Evolutionary conservation across 768 basidiomycete species (phyloP).

Genomic region (Hypsizygus marmoreus): DNA sequence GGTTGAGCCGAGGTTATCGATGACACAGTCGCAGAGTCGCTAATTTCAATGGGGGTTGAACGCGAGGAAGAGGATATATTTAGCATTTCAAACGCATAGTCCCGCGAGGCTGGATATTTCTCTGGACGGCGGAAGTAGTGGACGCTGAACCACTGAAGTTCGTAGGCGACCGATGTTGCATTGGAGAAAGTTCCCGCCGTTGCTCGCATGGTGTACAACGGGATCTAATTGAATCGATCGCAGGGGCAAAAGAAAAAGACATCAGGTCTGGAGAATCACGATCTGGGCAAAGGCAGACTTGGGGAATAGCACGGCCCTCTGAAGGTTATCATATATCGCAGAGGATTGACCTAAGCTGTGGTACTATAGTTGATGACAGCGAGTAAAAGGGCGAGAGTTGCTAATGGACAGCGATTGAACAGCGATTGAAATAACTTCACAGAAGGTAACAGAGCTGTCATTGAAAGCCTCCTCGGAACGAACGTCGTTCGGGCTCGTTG

Average conservation of each 20-base stretch:
- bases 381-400: no score
- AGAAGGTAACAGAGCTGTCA: no score
- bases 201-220: background rate
- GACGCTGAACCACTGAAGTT: constrained; percentile 22
- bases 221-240: background rate
- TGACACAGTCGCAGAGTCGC: constrained; percentile 16
- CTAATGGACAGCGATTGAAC: no score
- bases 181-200: constrained; percentile 4
- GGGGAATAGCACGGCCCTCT: no score
- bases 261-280: constrained; percentile 7
- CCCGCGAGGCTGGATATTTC: constrained; percentile 16
- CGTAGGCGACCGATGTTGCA: constrained; percentile 28
- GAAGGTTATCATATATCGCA: no score
- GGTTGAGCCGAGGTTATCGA: constrained; percentile 15
- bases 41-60: background rate
- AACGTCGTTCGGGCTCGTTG: no score
- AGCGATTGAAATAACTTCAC: no score
- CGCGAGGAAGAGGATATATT: background rate
- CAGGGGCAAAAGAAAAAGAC: background rate
- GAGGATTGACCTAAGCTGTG: no score
- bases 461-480: no score
- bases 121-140: constrained; percentile 22
- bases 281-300: no score
- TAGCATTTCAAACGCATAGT: constrained; percentile 10
- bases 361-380: no score